Percentiles rank a stretch among this genome's conserved stretches.
phyloP scores from a whole-genome alignment of 768 basidiomycete species.

The Lactifluus volemus region DNA sequence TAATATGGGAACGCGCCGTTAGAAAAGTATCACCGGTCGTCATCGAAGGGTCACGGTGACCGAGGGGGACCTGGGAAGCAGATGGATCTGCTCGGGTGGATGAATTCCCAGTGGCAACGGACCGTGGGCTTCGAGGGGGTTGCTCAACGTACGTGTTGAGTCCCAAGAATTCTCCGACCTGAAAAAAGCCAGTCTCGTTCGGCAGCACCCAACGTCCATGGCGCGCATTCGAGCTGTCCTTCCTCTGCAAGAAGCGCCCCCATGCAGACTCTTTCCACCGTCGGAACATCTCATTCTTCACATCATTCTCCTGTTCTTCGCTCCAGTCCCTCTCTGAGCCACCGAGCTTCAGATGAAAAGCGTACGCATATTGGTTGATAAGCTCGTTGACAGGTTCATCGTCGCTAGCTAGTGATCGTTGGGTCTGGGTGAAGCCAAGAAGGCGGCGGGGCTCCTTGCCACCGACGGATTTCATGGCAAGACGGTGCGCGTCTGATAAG shows the following conservation, averaged over 20 bases:
- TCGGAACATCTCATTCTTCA: conserved; percentile 47
- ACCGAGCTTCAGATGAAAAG: conserved; percentile 55
- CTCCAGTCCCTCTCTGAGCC: conserved; percentile 63
- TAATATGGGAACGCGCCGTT: conserved; percentile 25
- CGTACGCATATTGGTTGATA: conserved; percentile 53
- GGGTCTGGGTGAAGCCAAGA: conserved; percentile 23
- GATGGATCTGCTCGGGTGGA: background rate
- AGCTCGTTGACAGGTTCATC: conserved; percentile 36
- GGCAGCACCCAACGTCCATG: conserved; percentile 23
- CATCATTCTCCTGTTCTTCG: conserved; percentile 39
- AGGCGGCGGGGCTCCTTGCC: conserved; percentile 14
- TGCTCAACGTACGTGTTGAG: conserved; percentile 46
- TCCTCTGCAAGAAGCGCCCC: conserved; percentile 33
- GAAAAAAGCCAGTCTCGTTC: conserved; percentile 72
- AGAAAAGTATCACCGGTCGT: conserved; percentile 24
- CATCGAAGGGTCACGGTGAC: conserved; percentile 7
- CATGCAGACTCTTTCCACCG: conserved; percentile 65
- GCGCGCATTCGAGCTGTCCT: conserved; percentile 22
- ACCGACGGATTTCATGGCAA: background rate
- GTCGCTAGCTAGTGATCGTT: conserved; percentile 23
- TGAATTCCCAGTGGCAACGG: background rate
- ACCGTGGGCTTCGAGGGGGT: conserved; percentile 9
- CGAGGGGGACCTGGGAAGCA: background rate
- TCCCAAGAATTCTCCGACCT: conserved; percentile 69
- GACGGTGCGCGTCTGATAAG: conserved; percentile 26